Percentiles rank a stretch among this genome's conserved stretches.
These are phyloP conservation scores for Pythium phragmiticola DNA, from an alignment of 352 stramenopile species.

Conservation along the genomic window DNA sequence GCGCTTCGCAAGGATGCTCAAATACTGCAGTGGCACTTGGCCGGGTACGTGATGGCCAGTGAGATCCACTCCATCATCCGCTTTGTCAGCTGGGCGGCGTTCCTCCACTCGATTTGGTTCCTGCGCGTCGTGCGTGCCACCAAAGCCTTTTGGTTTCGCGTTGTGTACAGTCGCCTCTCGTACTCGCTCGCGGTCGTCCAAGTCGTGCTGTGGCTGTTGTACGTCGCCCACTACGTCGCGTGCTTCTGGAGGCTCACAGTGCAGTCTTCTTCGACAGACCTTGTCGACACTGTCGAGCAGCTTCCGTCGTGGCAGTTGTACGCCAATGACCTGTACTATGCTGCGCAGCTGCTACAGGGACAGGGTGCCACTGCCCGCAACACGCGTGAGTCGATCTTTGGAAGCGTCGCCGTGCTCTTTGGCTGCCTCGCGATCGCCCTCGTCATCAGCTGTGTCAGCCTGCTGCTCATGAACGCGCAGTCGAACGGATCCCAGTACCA, in stretches of 20 bases:
- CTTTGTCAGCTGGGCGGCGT: slow-evolving; percentile 24
- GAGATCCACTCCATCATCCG: slow-evolving; percentile 18
- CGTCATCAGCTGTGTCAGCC: slow-evolving; percentile 18
- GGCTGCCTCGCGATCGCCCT: slow-evolving; percentile 25
- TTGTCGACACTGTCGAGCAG: neutral
- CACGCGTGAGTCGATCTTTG: slow-evolving; percentile 17
- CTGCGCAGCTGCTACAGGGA: slow-evolving; percentile 22
- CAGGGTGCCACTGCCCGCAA: slow-evolving; percentile 2
- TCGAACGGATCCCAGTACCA: slow-evolving; percentile 31
- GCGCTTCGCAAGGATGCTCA: neutral
- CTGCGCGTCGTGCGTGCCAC: slow-evolving; percentile 24
- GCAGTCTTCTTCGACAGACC: neutral
- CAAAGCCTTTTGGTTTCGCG: slow-evolving; percentile 24
- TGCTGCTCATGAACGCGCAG: slow-evolving; percentile 24
- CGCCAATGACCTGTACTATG: slow-evolving; percentile 21
- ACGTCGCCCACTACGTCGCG: slow-evolving; percentile 33
- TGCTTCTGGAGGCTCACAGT: slow-evolving; percentile 34
- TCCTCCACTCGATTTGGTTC: slow-evolving; percentile 25
- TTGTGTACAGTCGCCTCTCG: slow-evolving; percentile 20
- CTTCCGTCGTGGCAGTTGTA: slow-evolving; percentile 20
- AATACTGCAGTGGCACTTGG: slow-evolving; percentile 6
- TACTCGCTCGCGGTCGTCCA: slow-evolving; percentile 20
- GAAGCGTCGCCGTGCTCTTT: slow-evolving; percentile 17
- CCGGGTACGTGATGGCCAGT: slow-evolving; percentile 3
- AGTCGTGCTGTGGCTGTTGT: slow-evolving; percentile 30